Conservation (phyloP, 2,329 filamentous ascomycete genomes). For the Aspergillus awamori region DNA sequence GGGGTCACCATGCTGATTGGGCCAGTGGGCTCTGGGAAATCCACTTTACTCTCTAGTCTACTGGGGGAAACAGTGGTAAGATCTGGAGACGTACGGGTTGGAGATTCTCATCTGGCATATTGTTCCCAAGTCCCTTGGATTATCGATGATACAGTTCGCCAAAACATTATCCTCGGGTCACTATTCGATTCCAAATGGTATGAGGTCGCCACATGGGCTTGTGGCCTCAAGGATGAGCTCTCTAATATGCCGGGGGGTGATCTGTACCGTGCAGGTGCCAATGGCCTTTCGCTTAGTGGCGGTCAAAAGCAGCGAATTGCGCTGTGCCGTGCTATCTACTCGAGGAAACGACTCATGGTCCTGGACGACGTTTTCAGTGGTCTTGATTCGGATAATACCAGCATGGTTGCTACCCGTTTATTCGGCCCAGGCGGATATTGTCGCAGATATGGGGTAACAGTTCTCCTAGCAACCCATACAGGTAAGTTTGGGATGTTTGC, state of each 20-base stretch:
- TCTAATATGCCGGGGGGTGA: slow-evolving; percentile 31
- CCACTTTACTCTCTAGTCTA: slow-evolving; percentile 41
- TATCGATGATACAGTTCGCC: slow-evolving; percentile 22
- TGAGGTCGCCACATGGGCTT: slow-evolving; percentile 26
- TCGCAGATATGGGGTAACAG: neutral
- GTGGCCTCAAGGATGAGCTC: slow-evolving; percentile 33
- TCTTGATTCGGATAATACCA: neutral
- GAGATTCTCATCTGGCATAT: slow-evolving; percentile 18
- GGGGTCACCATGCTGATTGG: slow-evolving; percentile 37
- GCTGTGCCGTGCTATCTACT: slow-evolving; percentile 8
- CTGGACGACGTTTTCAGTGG: slow-evolving; percentile 12
- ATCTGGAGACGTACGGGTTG: slow-evolving; percentile 7
- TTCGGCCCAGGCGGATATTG: neutral
- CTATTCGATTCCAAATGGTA: slow-evolving; percentile 34
- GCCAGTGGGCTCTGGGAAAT: slow-evolving; percentile 51
- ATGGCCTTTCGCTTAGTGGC: slow-evolving; percentile 49
- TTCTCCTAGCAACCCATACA: slow-evolving; percentile 7
- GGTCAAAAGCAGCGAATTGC: slow-evolving; percentile 50
- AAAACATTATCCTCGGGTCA: slow-evolving; percentile 30
- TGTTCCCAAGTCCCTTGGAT: slow-evolving; percentile 28
- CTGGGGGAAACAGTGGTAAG: slow-evolving; percentile 32
- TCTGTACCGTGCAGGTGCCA: slow-evolving; percentile 45
- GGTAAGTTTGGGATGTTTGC: neutral
- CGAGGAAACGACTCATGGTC: neutral
- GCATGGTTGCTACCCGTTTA: neutral